These are phyloP conservation scores for Blastobotrys buckinghamii DNA, from an alignment of 1,139 yeast genomes.

Conservation along the genomic window DNA sequence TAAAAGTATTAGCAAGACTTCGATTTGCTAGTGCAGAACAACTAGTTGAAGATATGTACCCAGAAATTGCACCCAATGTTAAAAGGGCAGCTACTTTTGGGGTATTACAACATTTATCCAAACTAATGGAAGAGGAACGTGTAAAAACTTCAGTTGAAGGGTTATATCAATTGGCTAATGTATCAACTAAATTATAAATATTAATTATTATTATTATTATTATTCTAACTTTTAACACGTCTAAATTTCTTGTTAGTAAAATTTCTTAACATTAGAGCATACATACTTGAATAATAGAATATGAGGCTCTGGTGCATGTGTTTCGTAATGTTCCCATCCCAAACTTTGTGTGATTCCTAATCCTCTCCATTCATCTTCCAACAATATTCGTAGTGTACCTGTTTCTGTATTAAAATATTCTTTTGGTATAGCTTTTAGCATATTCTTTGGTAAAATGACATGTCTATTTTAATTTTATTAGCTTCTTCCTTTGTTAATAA, in stretches of 20 bases:
- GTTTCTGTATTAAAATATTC: conserved; percentile 94
- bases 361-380: conserved; percentile 99
- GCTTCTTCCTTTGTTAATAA: not conserved
- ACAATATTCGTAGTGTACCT: conserved; percentile 82
- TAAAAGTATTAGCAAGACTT: conserved; percentile 16
- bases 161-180: not conserved
- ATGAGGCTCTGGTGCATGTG: conserved; percentile 98
- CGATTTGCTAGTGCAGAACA: conserved; percentile 24
- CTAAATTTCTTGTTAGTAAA: not conserved
- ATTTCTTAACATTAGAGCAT: not conserved
- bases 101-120: conserved; percentile 30
- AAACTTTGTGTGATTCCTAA: conserved; percentile 94
- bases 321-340: conserved; percentile 98
- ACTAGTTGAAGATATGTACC: conserved; percentile 24
- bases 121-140: conserved; percentile 27
- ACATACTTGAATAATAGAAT: conserved; percentile 69
- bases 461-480: conserved; percentile 45
- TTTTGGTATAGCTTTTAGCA: conserved; percentile 92
- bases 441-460: conserved; percentile 92
- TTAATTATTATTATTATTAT: not conserved
- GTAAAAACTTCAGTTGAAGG: conserved; percentile 12
- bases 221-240: not conserved
- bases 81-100: conserved; percentile 32
- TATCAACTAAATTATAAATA: not conserved
- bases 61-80: conserved; percentile 26